Percentiles rank a stretch among this genome's conserved stretches.
Evolutionary conservation across 352 stramenopile genomes (phyloP).

Genomic region (Globisporangium barbulae): DNA sequence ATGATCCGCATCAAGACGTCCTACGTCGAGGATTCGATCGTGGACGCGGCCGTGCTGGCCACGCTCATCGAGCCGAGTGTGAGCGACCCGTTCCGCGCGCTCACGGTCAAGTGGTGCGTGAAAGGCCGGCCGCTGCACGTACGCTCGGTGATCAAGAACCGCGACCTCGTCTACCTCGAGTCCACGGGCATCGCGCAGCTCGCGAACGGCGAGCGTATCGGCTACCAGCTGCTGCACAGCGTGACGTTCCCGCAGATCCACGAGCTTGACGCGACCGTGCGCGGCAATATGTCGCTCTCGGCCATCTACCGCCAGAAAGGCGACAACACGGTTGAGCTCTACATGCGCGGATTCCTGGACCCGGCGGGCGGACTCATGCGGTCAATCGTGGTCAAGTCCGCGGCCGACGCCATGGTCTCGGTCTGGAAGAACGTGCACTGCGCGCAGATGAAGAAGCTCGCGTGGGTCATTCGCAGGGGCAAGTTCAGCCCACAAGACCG

Average conservation of each 20-base stretch:
- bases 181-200: conserved; percentile 36
- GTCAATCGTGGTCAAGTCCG: conserved; percentile 45
- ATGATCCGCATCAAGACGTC: conserved; percentile 34
- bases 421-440: conserved; percentile 41
- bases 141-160: conserved; percentile 49
- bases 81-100: conserved; percentile 5
- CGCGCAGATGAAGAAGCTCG: conserved; percentile 51
- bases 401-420: conserved; percentile 37
- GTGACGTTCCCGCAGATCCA: conserved; percentile 50
- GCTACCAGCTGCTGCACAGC: conserved; percentile 35
- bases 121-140: conserved; percentile 39
- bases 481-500: conserved; percentile 15
- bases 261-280: conserved; percentile 28
- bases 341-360: conserved; percentile 40
- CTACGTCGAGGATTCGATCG: conserved; percentile 28
- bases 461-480: conserved; percentile 32
- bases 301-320: conserved; percentile 47
- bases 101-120: conserved; percentile 53
- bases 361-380: conserved; percentile 42
- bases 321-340: conserved; percentile 44
- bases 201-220: conserved; percentile 13
- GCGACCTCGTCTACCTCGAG: conserved; percentile 65
- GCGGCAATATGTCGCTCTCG: conserved; percentile 50
- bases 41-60: conserved; percentile 12
- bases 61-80: conserved; percentile 16